Conservation (phyloP, 2,329 filamentous ascomycete species). For the Pseudonectria buxi region DNA sequence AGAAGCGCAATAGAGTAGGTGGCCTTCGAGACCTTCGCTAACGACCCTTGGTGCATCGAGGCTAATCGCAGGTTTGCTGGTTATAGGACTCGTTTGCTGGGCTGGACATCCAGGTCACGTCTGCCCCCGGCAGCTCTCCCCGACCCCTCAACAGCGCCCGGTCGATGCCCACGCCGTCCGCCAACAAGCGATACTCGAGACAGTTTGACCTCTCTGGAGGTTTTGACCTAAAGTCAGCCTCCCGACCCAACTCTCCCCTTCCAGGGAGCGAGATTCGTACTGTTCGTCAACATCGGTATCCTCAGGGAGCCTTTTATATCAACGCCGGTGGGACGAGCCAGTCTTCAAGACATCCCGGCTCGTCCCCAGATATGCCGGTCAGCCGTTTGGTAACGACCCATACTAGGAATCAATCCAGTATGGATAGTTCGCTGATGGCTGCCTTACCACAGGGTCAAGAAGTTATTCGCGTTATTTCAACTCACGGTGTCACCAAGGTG, state of each 20-base stretch:
- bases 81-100: constrained; percentile 73
- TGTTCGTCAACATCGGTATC: constrained; percentile 49
- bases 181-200: constrained; percentile 58
- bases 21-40: not conserved
- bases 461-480: constrained; percentile 88
- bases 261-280: constrained; percentile 45
- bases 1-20: constrained; percentile 78
- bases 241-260: constrained; percentile 64
- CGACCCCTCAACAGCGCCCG: constrained; percentile 53
- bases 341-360: constrained; percentile 49
- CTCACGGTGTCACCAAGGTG: constrained; percentile 84
- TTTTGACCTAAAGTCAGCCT: constrained; percentile 47
- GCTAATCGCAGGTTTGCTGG: not conserved
- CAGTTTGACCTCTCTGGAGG: constrained; percentile 46
- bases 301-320: constrained; percentile 41
- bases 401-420: constrained; percentile 72
- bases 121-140: constrained; percentile 33
- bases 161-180: constrained; percentile 29
- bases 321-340: constrained; percentile 44
- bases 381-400: constrained; percentile 61
- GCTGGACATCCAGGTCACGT: constrained; percentile 58
- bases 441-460: constrained; percentile 79
- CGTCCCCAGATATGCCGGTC: constrained; percentile 58
- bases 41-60: not conserved
- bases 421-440: constrained; percentile 81